Evolutionary conservation across 306 rosid species (phyloP), one percentile per base, ranked within the genome.

Genomic region (Malus domestica): DNA sequence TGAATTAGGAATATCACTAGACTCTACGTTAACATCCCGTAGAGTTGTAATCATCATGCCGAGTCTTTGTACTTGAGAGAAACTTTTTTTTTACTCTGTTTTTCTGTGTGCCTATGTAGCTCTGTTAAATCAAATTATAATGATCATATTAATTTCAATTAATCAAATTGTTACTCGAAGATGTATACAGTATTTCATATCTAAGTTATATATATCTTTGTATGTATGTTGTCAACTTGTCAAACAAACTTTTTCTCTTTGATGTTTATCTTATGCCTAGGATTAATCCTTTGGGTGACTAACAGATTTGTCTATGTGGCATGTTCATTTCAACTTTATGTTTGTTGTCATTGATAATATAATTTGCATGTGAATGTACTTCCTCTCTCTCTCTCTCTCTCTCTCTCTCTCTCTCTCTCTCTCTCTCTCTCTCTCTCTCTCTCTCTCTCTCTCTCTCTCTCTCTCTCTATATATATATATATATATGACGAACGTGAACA

Each of bases 341-440:
- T 23, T 12, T 32, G 63, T 71, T 32, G 49, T 54, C 46, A 27
- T 71, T 54, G 46, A 44, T 58, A 51, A 8, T 59, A 71, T 54
- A 51, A 55, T 71, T 32, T 71, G 65, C 75, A 71, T 32, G 75
- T 71, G 65, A 71, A 33, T 54, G 75, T 71, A 71, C 75, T 71
- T 6, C 10, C 51, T 30, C 20, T 22, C 27, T 27, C 27, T 27
- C 27, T 27, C 27, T 27, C 27, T 27, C 27, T 27, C 27, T 27
- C 27, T 27, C 27, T 27, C 27, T 27, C 27, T 27, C 27, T 27
- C 27, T 27, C 27, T 27, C 27, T 27, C 27, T 27, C 27, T 27
- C 27, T 27, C 27, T 27, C 27, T 25, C 27, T 27, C 27, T 27
- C 27, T 27, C 27, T 27, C 27, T 27, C 27, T 27, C 4, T 67